Evolutionary conservation across 768 basidiomycete genomes (phyloP), one percentile per base, ranked within the genome.

Genomic region (Hydnomerulius pinastri): DNA sequence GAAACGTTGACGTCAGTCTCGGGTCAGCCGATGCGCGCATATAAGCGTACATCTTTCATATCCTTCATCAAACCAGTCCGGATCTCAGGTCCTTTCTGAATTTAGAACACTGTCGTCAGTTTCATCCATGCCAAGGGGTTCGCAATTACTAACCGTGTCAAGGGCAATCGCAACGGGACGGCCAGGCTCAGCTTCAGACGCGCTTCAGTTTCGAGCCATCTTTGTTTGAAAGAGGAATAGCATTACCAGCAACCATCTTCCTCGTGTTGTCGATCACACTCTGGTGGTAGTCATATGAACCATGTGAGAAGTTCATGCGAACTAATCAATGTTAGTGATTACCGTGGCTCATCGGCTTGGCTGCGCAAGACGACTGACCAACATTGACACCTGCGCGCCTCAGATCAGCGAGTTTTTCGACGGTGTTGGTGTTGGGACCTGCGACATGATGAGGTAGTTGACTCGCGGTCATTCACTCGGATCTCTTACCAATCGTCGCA

Each of bases 241-340:
- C 67, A 83, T 60, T 59, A 93, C 92, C 73, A 36, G 82, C 82
- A 46, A 92, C 80, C 77, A 89, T 86, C 67, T 85, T 86, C 63
- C 95, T 81, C 43, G 93, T 89, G 78, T 98, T 98, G 77, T 98
- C 95, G 68, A 99, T 93, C 60, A 98, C 97, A 57, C 91, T 94
- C 76, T 99, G 94, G 75, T 98, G 97, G 71, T 96, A 98, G 63
- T 94, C 93, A 72, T 99, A 95, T 49, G 87, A 88, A 40, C 97
- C 97, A 83, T 99, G 97, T 47, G 96, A 98, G 71, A 98, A 99
- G 81, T 99, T 99, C 97, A 99, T 98, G 73, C 97, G 95, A 57
- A 99, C 97, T 98, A 60, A n/a, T n/a, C n/a, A n/a, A 23, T 4
- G 12, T 33, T 6, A 38, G 25, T 37, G 47, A 35, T 49, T 47